Base-by-base conservation (phyloP, 768 basidiomycete species). In the Rhodocollybia butyracea region DNA sequence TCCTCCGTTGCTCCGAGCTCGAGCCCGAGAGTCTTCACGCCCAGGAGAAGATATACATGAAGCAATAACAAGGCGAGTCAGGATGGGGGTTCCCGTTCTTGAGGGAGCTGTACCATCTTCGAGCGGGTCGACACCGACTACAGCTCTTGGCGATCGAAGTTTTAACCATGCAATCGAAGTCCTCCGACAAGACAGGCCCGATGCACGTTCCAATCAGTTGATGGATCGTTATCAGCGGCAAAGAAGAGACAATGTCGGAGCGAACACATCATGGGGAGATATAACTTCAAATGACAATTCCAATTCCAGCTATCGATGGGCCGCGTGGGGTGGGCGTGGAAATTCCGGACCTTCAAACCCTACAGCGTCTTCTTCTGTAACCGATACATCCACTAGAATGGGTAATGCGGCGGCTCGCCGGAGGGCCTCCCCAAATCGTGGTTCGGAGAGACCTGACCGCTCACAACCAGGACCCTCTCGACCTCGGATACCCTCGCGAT, bases 141-240 rank as follows among this genome's bases (percentile, higher is more conserved):
- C 36, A 56, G 1, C 60, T 10, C 62, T 61, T 19, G 59, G 55
- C 34, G 61, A 57, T 17, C 66, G 68, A 3, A 68, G 70, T 17
- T 65, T 73, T 29, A 58, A 51, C 41, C 61, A 66, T 24, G 68
- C 68, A 11, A 65, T 74, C 19, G 68, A 71, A 17, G 63, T 70
- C 12, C 60, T 76, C 19, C 66, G 71, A 29, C 62, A 60, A 4
- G 70, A 73, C 43, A 68, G 67, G 1, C 57, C 60, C 47, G 22
- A 55, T 8, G 52, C 59, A 19, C 71, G 74, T 32, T 68, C 72
- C 0, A 62, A 67, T 17, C 72, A 72, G 42, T 42, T 71, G 15
- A 63, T 69, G 19, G 57, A 61, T 10, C 67, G 65, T 19, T 65
- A 55, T 45, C 70, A n/a, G n/a, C n/a, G 65, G 21, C 60, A 60